Conservation (phyloP, 768 basidiomycete species). For the Lactifluus echinatus region DNA sequence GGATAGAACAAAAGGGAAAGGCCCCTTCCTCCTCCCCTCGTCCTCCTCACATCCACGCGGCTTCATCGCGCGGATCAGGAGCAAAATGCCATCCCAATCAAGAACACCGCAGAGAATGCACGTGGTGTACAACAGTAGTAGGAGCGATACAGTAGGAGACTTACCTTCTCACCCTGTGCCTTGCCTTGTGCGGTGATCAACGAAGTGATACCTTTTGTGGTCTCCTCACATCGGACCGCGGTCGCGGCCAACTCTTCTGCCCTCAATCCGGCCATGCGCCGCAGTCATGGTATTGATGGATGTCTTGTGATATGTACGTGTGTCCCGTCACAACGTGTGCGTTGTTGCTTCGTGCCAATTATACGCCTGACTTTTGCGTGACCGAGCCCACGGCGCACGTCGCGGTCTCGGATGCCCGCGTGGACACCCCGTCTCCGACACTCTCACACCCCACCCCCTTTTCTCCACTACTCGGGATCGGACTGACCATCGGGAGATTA, state of each 20-base stretch:
- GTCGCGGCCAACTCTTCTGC: not conserved
- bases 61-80: not conserved
- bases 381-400: not conserved
- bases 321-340: not conserved
- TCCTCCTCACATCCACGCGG: not conserved
- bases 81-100: not conserved
- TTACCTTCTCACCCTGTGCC: not conserved
- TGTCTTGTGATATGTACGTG: not conserved
- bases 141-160: not conserved
- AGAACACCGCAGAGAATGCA: not conserved
- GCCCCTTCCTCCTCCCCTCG: not conserved
- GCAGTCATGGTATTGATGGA: not conserved
- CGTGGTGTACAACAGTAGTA: not conserved
- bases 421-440: not conserved
- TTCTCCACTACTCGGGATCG: not conserved
- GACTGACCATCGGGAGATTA: not conserved
- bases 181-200: constrained; percentile 6
- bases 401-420: not conserved
- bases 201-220: not conserved
- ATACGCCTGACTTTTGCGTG: not conserved
- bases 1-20: not conserved
- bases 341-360: not conserved
- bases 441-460: too few relatives aligned
- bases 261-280: not conserved
- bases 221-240: not conserved